Base-by-base conservation (phyloP, 2,329 filamentous ascomycete genomes). In the Chalara sp. region DNA sequence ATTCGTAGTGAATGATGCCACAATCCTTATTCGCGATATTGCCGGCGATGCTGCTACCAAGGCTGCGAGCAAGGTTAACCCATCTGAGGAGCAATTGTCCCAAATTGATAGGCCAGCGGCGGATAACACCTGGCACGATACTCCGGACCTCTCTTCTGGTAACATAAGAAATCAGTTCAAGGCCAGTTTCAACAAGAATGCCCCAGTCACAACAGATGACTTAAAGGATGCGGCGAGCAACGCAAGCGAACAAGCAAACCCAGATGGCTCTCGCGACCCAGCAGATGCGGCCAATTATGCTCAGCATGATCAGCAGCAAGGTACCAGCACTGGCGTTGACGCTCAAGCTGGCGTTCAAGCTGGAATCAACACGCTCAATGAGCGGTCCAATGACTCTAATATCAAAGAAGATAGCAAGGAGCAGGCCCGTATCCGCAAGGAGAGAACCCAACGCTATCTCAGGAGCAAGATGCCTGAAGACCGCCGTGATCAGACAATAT, bases 101-200 rank as follows among this genome's bases (percentile, higher is more conserved):
- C 84, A 90, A 62, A 82, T 97, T 33, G 92, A 97, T 59, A 67
- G 75, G n/a, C 82, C 93, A 2, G 93, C 93, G 2, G 81, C 87
- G 13, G 91, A 96, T 63, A 93, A 97, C 70, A 87, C 84, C 12
- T 99, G 93, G 93, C 89, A 96, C 62, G 90, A 96, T 52, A 79
- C 81, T 42, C 91, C 91, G 3, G 76, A 93, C 56, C 64, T 95
- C 46, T 86, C 83, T 57, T 84, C 80, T 67, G 80, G 83, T 1
- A 81, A 78, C 51, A 56, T 93, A 50, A 88, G 82, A 71, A 75
- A 80, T 13, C 84, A 90, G 65, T 65, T 86, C 12, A 84, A 86
- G 66, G 74, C 71, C 32, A 72, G 52, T 29, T 80, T 51, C 83
- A 85, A 68, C 47, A 73, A 73, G 59, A 72, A 75, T 52, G 74